Base-by-base conservation (phyloP, 306 rosid genomes). In the Erythrophleum fordii region DNA sequence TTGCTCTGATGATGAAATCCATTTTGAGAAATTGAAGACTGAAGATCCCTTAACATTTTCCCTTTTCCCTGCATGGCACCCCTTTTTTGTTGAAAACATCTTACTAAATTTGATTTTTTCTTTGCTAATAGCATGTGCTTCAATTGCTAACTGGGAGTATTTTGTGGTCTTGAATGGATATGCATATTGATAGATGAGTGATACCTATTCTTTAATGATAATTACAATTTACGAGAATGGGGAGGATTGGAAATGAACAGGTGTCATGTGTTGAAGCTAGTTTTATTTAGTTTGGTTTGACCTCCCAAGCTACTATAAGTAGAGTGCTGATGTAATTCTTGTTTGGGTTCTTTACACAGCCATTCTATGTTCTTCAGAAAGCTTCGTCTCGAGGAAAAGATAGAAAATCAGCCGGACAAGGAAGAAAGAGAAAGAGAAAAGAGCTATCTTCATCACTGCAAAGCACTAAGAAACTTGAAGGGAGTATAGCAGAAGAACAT, bases 341-440 rank as follows among this genome's bases (percentile, higher is more conserved):
- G 8, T 69, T 64, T 71, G 71, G 2, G 4, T 80, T 68, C 35
- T 73, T 77, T 74, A 18, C 11, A 37, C 84, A 93, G 97, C 96
- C 90, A 53, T 91, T 92, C 81, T 91, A 88, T 61, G 83, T 95
- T 80, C 92, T 93, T 73, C 98, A 93, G 72, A 90, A 88, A 87
- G 88, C 94, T 42, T 84, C 90, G 11, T 56, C 89, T 35, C 76
- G 39, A 73, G 82, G 77, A 71, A 77, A 78, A 53, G 84, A 87
- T 73, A 85, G 90, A 84, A 85, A 69, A 73, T 62, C 87, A 67
- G 35, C 37, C 5, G 81, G 69, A 48, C 77, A 59, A 23, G 86
- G 79, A 42, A 88, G 82, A 72, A 29, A 66, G 64, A 86, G 84
- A 79, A 88, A 81, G 86, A 87, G 89, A 78, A 86, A 84, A 58